Base-by-base conservation (phyloP, 495 filamentous ascomycete species). In the Tirmania nivea region DNA sequence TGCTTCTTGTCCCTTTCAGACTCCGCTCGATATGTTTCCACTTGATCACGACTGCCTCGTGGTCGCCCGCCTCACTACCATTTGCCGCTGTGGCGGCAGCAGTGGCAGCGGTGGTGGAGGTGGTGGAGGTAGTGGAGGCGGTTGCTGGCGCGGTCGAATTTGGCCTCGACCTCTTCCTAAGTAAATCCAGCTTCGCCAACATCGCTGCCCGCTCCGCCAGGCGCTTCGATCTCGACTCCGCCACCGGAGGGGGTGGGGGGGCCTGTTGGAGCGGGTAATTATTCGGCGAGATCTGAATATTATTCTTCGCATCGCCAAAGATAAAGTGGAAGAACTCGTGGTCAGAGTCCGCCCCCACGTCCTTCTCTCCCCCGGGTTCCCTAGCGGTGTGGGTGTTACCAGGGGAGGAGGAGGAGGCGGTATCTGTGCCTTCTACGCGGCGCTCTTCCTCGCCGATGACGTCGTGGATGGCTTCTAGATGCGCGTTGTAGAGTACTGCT, bases 381-480 rank as follows among this genome's bases (percentile, higher is more conserved):
- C 39, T 8, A 4, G 14, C 39, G 17, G 39, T 8, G 17, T 19
- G 14, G 39, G 14, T 3, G 39, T 19, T 45, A 14, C 39, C 39
- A 1, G 14, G 5, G 2, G 2, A 3, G 2, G 14, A 14, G 3
- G 12, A 14, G 14, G 14, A 4, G 8, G 4, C 39, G 39, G 4
- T 19, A 14, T 45, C 39, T 14, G 8, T 19, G 3, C 17, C 14
- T 19, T 45, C 39, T 3, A 45, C 39, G 4, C 39, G 39, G 4
- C 39, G 39, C 39, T 45, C 39, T 58, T 72, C 73, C 48, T 84
- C 83, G 11, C 78, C 81, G 3, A 97, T 75, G 1, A 89, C 77
- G 56, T 93, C 87, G 56, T 97, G 90, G 54, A 97, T 92, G 25
- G 90, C 90, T 66, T 96, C 92, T 7, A 97, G 72, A 66, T 97